phyloP scores from a whole-genome alignment of 306 rosid species.

The Biancaea sappan region DNA sequence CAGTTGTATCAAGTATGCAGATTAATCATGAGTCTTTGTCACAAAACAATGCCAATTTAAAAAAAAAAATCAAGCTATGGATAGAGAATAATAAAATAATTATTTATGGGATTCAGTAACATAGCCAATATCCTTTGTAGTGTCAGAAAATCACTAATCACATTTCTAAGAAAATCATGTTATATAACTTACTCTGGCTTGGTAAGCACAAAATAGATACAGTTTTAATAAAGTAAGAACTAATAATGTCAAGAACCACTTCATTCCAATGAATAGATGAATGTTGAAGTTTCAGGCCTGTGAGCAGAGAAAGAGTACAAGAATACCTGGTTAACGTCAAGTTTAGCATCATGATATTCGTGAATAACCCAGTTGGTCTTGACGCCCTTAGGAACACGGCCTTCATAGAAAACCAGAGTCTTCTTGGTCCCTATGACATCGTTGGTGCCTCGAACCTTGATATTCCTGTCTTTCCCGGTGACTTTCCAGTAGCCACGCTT shows the following conservation, averaged over 20 bases:
- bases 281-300: not conserved
- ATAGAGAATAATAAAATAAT: not conserved
- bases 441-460: conserved; percentile 35
- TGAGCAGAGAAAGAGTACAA: not conserved
- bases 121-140: conserved; percentile 8
- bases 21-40: not conserved
- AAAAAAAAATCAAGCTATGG: too few relatives aligned
- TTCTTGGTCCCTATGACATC: conserved; percentile 59
- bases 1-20: not conserved
- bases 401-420: conserved; percentile 56
- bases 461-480: conserved; percentile 49
- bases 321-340: conserved; percentile 42
- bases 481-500: conserved; percentile 66
- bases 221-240: too few relatives aligned
- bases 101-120: conserved; percentile 1
- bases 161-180: not conserved
- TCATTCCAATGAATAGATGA: not conserved
- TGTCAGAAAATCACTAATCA: not conserved
- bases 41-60: not conserved
- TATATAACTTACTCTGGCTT: not conserved
- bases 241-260: too few relatives aligned
- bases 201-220: not conserved
- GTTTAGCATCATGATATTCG: conserved; percentile 47
- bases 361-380: conserved; percentile 69
- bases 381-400: conserved; percentile 33